Conservation (phyloP, 306 rosid species). For the Prunus fruticosa region DNA sequence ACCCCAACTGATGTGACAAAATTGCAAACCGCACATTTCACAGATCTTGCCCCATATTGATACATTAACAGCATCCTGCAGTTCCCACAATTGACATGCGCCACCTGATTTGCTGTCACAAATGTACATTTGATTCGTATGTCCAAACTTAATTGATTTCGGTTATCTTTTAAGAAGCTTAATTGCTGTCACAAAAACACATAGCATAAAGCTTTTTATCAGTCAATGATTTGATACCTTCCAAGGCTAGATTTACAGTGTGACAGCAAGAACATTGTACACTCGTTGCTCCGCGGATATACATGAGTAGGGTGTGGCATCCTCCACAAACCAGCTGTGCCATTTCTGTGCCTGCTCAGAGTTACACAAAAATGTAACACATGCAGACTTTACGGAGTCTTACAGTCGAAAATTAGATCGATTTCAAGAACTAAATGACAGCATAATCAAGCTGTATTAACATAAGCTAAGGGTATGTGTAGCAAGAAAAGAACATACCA, state of each 20-base stretch:
- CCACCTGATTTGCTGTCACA: slow-evolving; percentile 94
- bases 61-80: slow-evolving; percentile 93
- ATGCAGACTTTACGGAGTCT: not conserved
- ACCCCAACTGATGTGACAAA: slow-evolving; percentile 97
- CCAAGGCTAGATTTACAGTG: slow-evolving; percentile 92
- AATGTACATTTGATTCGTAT: slow-evolving; percentile 20
- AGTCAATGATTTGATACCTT: slow-evolving; percentile 52
- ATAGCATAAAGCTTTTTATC: not conserved
- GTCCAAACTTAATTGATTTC: not conserved
- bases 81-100: slow-evolving; percentile 94
- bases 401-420: not conserved
- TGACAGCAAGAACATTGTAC: slow-evolving; percentile 99
- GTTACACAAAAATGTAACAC: not conserved
- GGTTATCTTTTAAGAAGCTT: too few species aligned
- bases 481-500: slow-evolving; percentile 38
- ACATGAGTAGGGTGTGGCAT: slow-evolving; percentile 98
- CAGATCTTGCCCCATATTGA: slow-evolving; percentile 95
- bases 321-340: slow-evolving; percentile 99
- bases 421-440: not conserved
- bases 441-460: not conserved
- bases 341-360: slow-evolving; percentile 87
- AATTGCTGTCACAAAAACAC: too few species aligned
- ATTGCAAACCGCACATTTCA: slow-evolving; percentile 97
- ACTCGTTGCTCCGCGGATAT: slow-evolving; percentile 91
- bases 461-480: too few species aligned